Percentiles rank a stretch among this genome's conserved stretches.
phyloP scores from a whole-genome alignment of 2,329 filamentous ascomycete genomes.

The Botrytis squamosa region DNA sequence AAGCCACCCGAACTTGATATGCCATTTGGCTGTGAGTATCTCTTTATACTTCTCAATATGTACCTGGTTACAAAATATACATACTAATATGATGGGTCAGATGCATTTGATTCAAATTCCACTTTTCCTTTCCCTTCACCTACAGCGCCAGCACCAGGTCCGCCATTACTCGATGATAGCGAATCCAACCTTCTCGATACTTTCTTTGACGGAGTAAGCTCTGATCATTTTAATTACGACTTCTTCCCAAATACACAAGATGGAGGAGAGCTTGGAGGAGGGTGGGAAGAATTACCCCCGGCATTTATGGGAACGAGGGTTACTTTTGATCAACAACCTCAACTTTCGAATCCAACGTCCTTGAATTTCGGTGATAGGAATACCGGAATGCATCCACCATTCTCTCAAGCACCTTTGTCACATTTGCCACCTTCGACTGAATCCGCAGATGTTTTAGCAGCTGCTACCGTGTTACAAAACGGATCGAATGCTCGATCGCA shows the following conservation, averaged over 20 bases:
- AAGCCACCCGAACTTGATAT: conserved; percentile 55
- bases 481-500: conserved; percentile 37
- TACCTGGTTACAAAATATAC: neutral
- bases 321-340: conserved; percentile 54
- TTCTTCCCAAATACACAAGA: conserved; percentile 48
- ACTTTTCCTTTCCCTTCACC: conserved; percentile 51
- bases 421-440: conserved; percentile 32
- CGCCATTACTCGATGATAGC: conserved; percentile 61
- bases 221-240: conserved; percentile 50
- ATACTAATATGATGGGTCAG: conserved; percentile 37
- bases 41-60: neutral
- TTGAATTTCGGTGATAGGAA: conserved; percentile 30
- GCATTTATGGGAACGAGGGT: conserved; percentile 65
- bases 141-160: conserved; percentile 63
- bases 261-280: conserved; percentile 48
- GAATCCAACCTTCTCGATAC: conserved; percentile 57
- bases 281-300: conserved; percentile 60
- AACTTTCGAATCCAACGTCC: conserved; percentile 26
- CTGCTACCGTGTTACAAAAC: conserved; percentile 56
- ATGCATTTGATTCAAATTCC: conserved; percentile 46
- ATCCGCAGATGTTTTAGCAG: conserved; percentile 57
- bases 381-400: conserved; percentile 23
- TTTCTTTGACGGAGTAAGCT: conserved; percentile 56
- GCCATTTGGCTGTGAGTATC: conserved; percentile 66
- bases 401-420: conserved; percentile 19